Percentiles rank a stretch among this genome's conserved stretches.
Evolutionary conservation across 1,139 yeast species (phyloP).

Genomic region (Protomyces arabidopsidicola): DNA sequence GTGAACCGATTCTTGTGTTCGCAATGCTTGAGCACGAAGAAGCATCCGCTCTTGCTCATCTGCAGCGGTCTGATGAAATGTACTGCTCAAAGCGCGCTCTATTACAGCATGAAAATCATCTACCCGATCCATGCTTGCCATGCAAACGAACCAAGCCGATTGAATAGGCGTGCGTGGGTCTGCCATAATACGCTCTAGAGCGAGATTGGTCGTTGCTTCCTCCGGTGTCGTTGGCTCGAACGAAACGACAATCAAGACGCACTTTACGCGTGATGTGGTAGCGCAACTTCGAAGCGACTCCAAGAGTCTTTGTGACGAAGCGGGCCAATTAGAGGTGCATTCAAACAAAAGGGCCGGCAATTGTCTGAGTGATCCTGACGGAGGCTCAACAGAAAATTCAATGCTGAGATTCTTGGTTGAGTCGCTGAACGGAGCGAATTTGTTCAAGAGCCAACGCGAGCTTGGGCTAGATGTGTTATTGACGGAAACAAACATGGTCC

Average conservation of each 20-base stretch:
- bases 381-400: neutral
- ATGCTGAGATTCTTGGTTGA: neutral
- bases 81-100: neutral
- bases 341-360: conserved; percentile 9
- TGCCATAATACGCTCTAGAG: neutral
- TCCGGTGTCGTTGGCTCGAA: neutral
- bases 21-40: neutral
- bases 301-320: neutral
- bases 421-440: neutral
- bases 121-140: conserved; percentile 7
- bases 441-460: conserved; percentile 3
- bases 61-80: neutral
- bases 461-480: neutral
- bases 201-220: neutral
- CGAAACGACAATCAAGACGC: neutral
- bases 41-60: neutral
- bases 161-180: conserved; percentile 9
- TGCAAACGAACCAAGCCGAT: neutral
- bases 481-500: neutral
- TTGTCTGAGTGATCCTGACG: neutral
- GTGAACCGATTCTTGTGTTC: neutral
- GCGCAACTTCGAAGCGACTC: conserved; percentile 4
- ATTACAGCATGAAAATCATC: neutral
- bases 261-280: neutral
- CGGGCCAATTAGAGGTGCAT: neutral